Base-by-base conservation (phyloP, 768 basidiomycete species). In the Pholiota microspora region DNA sequence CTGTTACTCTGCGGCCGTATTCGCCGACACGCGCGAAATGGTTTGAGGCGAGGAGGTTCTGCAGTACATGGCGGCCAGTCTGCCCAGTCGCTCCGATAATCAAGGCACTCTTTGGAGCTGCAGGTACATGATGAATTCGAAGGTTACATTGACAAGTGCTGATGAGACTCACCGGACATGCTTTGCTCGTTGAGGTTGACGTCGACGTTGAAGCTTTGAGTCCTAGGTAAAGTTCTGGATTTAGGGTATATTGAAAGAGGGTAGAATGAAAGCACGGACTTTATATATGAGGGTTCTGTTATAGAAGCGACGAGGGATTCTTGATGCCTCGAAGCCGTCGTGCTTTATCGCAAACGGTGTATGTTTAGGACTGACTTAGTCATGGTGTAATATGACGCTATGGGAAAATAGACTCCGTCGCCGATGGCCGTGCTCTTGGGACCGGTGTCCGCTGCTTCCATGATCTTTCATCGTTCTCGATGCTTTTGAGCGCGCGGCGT, bases 81-180 rank as follows among this genome's bases (percentile, higher is more conserved):
- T 83, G 83, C 47, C 91, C 91, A 0, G 90, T 91, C 1, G 83
- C 85, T 16, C 91, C 91, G 38, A 93, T 59, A 18, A 93, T 71
- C 53, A 92, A 78, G n/a, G 89, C 88, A 13, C 82, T 73, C 62
- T 71, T 61, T n/a, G 64, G 59, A 51, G 64, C 61, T 59, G 52
- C 18, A 45, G 40, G 16, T 3, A 23, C 18, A 21, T n/a, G 16
- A 42, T 42, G 9, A 42, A 12, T 42, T 42, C 3, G 3, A 36
- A 16, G 5, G 5, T 27, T 40, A 18, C 1, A 16, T 8, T 40
- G 21, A 51, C n/a, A 4, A 13, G 12, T 13, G 31, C 9, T 21
- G 16, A 8, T 9, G 16, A 12, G 16, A 25, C 35, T 50, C 29
- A 51, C 51, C 7, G 7, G 51, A 21, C 49, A 50, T 50, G 7